Percentiles rank a stretch among this genome's conserved stretches.
These are phyloP conservation scores for Dictyophora rubrovolvata DNA, from an alignment of 768 basidiomycete species.

Conservation along the genomic window DNA sequence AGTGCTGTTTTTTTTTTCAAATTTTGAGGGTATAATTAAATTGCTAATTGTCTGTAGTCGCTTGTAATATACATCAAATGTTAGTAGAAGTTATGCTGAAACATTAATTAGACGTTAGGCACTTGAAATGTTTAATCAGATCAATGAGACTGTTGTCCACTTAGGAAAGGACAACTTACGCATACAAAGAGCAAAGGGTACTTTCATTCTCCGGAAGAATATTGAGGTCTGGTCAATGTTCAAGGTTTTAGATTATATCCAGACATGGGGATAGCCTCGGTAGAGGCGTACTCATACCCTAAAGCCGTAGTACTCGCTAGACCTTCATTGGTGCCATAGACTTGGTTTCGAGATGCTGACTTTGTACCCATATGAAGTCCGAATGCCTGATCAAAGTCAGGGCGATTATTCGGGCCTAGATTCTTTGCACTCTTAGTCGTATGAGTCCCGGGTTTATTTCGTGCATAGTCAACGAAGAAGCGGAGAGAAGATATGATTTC, in stretches of 20 bases:
- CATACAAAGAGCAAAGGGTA: neutral
- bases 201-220: neutral
- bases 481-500: conserved; percentile 57
- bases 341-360: neutral
- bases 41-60: too few species aligned
- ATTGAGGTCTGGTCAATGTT: neutral
- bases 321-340: neutral
- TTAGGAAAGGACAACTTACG: too few species aligned
- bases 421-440: neutral
- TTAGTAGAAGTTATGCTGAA: too few species aligned
- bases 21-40: too few species aligned
- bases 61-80: too few species aligned
- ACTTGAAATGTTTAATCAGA: too few species aligned
- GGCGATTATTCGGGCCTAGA: neutral
- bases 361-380: neutral
- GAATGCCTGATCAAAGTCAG: conserved; percentile 3
- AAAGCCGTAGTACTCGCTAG: neutral
- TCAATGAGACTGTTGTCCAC: too few species aligned
- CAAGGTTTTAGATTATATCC: neutral
- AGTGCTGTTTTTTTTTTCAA: too few species aligned
- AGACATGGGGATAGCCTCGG: conserved; percentile 6
- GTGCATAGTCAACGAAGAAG: conserved; percentile 43
- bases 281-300: conserved; percentile 1
- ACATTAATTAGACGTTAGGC: too few species aligned
- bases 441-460: conserved; percentile 22